These are phyloP conservation scores for Cercospora zeae-maydis DNA, from an alignment of 2,329 filamentous ascomycete species.

Conservation along the genomic window DNA sequence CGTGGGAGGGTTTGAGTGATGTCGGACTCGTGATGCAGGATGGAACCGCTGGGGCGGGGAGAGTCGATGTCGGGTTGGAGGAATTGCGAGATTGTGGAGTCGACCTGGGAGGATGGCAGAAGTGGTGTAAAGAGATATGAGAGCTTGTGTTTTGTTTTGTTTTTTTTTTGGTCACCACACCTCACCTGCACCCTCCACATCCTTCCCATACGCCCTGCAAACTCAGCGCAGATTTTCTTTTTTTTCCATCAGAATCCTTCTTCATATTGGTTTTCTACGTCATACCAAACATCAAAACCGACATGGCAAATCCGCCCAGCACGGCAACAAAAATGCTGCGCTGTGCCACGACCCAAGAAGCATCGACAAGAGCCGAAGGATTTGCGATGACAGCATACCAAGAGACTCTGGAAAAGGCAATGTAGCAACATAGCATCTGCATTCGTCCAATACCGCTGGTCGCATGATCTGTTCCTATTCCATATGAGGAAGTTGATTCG, in stretches of 20 bases:
- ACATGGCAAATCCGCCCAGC: not conserved
- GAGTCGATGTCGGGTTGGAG: conserved; percentile 71
- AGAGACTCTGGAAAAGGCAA: not conserved
- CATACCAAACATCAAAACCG: not conserved
- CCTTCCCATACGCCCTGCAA: not conserved
- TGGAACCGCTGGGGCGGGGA: conserved; percentile 50
- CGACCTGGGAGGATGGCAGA: conserved; percentile 54
- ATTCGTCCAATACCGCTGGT: not conserved
- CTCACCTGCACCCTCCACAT: not conserved
- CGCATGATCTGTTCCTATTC: not conserved
- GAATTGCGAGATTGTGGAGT: conserved; percentile 62
- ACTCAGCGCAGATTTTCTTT: not conserved
- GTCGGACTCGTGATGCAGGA: conserved; percentile 60
- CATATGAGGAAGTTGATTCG: not conserved
- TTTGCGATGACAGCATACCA: not conserved
- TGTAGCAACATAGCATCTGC: not conserved
- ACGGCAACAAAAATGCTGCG: not conserved
- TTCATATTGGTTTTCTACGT: too few species aligned
- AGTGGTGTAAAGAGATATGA: conserved; percentile 73
- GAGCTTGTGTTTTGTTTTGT: too few species aligned
- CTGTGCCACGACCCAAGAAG: not conserved
- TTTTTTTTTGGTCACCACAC: too few species aligned
- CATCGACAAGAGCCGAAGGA: not conserved
- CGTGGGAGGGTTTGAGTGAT: conserved; percentile 72
- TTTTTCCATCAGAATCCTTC: not conserved